Evolutionary conservation across 352 stramenopile species (phyloP), one percentile per base, ranked within the genome.

Genomic region (Globisporangium orthogonon): DNA sequence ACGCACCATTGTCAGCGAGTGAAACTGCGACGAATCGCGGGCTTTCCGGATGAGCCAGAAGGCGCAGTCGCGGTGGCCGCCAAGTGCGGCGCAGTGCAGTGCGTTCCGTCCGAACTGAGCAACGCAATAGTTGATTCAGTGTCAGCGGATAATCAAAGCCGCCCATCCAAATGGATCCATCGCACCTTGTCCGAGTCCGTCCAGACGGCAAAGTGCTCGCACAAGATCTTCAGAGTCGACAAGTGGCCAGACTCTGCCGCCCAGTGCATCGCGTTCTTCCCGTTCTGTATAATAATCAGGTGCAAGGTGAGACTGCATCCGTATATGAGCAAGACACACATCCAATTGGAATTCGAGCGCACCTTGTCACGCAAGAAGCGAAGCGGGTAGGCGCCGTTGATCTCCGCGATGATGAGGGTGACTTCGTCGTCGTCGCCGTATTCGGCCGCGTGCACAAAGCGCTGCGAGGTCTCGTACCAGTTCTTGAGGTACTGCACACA

Each of bases 391-490:
- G 79, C 65, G 37, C 72, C 71, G 35, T 93, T 91, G 53, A 95
- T 85, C 29, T 95, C 85, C 6, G 69, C 61, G 45, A 95, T 88
- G 43, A 95, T 89, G 44, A 80, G 76, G 7, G 67, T 70, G 37
- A 95, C 74, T 67, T 91, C 78, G 50, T 91, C 80, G 56, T 91
- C 76, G 47, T 95, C 71, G 15, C 79, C 85, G 54, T 90, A 81
- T 65, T 95, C 85, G 10, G 85, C 85, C 0, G 79, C 81, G 54
- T 91, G 83, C 18, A 93, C 76, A 49, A 95, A 93, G 73, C 84
- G 88, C 79, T 94, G 82, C 33, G 85, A 90, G 3, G 78, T 92
- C 64, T 95, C 85, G 71, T 92, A 93, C 85, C 85, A 95, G 54
- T 53, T 87, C 71, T 92, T 90, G 15, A 95, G 60, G 60, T 92